Conservation (phyloP, 1,284 basidiomycete genomes). For the Cryptococcus sp. region DNA sequence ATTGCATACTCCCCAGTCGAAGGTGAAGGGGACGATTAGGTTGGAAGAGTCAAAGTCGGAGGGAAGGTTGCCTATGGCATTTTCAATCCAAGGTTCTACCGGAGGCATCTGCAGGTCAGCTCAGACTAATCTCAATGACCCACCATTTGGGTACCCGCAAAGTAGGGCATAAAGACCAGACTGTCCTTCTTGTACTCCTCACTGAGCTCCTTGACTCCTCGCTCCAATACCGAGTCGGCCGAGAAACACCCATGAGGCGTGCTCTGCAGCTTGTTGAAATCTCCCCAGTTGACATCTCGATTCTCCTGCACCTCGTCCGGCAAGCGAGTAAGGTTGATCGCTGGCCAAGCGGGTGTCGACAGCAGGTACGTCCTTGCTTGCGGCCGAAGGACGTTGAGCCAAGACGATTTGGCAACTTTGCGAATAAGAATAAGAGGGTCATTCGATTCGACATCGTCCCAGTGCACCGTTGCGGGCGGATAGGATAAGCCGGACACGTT, state of each 20-base stretch:
- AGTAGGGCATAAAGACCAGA: slow-evolving; percentile 9
- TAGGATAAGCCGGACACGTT: slow-evolving; percentile 23
- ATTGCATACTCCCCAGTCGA: slow-evolving; percentile 42
- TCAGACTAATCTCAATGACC: neutral
- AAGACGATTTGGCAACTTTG: slow-evolving; percentile 19
- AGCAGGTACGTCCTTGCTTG: slow-evolving; percentile 23
- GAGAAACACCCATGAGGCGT: slow-evolving; percentile 24
- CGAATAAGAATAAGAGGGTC: slow-evolving; percentile 16
- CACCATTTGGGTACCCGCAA: neutral
- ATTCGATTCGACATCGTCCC: slow-evolving; percentile 4
- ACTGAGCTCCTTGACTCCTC: slow-evolving; percentile 16
- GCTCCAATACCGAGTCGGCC: slow-evolving; percentile 28
- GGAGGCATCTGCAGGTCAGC: neutral
- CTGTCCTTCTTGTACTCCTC: slow-evolving; percentile 24
- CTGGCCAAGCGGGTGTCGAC: slow-evolving; percentile 12
- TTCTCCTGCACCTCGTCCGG: slow-evolving; percentile 15
- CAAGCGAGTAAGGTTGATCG: slow-evolving; percentile 21
- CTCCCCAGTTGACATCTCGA: slow-evolving; percentile 11
- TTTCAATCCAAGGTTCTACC: neutral
- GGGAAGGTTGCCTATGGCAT: neutral
- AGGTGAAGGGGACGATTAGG: slow-evolving; percentile 43
- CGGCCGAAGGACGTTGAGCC: slow-evolving; percentile 32
- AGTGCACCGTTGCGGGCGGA: slow-evolving; percentile 12
- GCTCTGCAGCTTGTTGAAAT: slow-evolving; percentile 17
- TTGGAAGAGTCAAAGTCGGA: slow-evolving; percentile 7